Percentiles rank a stretch among this genome's conserved stretches.
Conservation (phyloP, 2,329 filamentous ascomycete genomes). For the Colletotrichum sansevieriae region DNA sequence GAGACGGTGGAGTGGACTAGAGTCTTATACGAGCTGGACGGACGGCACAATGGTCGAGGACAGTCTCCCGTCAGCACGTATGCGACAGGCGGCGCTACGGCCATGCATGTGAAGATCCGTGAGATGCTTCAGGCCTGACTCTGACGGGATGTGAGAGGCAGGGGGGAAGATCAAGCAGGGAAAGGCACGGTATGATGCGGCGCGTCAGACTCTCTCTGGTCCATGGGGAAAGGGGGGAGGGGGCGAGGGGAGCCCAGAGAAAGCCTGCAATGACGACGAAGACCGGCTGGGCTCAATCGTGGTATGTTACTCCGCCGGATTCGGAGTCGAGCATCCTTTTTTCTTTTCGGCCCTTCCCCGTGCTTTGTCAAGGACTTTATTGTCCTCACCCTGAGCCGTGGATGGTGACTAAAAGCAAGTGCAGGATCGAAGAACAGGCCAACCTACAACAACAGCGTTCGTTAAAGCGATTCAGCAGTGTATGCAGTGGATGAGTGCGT, state of each 20-base stretch:
- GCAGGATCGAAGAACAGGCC: background rate
- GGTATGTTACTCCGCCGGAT: conserved; percentile 1
- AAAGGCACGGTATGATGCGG: background rate
- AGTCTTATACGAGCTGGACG: conserved; percentile 33
- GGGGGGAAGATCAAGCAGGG: background rate
- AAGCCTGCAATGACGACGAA: conserved; percentile 16
- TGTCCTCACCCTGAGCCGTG: too few relatives aligned
- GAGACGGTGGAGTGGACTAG: conserved; percentile 8
- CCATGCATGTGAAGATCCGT: conserved; percentile 33
- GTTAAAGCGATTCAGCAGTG: too few relatives aligned
- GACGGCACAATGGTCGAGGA: conserved; percentile 26
- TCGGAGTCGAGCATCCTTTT: conserved; percentile 2
- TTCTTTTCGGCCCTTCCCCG: background rate
- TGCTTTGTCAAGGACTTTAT: too few relatives aligned
- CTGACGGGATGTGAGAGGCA: conserved; percentile 1
- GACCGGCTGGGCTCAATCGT: conserved; percentile 5
- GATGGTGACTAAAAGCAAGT: too few relatives aligned
- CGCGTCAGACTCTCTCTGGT: conserved; percentile 2
- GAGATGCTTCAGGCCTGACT: conserved; percentile 26
- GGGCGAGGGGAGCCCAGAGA: conserved; percentile 9
- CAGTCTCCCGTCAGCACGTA: conserved; percentile 18
- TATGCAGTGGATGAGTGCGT: background rate
- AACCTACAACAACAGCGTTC: background rate
- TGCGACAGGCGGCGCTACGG: conserved; percentile 36
- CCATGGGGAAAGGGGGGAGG: background rate